phyloP scores from a whole-genome alignment of 768 basidiomycete genomes.

The Tulasnella sp. region DNA sequence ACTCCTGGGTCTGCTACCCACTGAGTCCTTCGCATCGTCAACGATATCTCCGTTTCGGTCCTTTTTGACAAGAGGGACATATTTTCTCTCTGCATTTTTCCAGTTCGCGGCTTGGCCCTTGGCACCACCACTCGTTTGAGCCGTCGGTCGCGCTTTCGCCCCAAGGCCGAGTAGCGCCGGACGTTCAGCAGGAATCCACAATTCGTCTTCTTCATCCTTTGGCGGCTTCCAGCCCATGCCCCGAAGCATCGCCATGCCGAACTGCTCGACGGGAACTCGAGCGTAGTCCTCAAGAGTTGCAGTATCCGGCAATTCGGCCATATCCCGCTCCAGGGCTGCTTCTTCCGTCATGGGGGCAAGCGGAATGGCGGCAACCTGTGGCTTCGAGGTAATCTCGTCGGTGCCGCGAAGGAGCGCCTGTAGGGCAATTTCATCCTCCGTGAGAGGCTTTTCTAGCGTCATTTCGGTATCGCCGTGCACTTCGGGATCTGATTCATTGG shows the following conservation, averaged over 20 bases:
- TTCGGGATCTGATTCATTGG: conserved; percentile 33
- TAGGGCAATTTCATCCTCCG: conserved; percentile 42
- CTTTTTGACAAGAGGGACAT: conserved; percentile 75
- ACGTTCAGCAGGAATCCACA: conserved; percentile 76
- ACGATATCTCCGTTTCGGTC: conserved; percentile 44
- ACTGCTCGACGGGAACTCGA: conserved; percentile 86
- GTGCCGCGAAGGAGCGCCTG: conserved; percentile 43
- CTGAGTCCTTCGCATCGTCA: background rate
- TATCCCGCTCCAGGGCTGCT: conserved; percentile 81
- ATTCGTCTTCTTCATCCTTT: conserved; percentile 59
- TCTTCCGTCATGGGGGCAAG: conserved; percentile 61
- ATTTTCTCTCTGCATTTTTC: conserved; percentile 59
- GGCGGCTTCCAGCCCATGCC: conserved; percentile 98
- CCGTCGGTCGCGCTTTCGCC: conserved; percentile 76
- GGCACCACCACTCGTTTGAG: conserved; percentile 43
- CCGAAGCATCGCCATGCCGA: conserved; percentile 86
- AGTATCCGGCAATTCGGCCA: conserved; percentile 69
- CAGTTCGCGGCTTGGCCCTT: conserved; percentile 40
- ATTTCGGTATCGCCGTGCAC: conserved; percentile 35
- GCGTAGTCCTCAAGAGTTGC: conserved; percentile 83
- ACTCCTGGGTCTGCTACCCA: conserved; percentile 25
- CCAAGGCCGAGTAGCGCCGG: conserved; percentile 90
- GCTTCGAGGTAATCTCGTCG: conserved; percentile 33
- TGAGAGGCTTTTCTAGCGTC: conserved; percentile 49
- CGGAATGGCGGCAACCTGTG: conserved; percentile 61